Conservation (phyloP, 1,284 basidiomycete species). For the Psilocybe mexicana region DNA sequence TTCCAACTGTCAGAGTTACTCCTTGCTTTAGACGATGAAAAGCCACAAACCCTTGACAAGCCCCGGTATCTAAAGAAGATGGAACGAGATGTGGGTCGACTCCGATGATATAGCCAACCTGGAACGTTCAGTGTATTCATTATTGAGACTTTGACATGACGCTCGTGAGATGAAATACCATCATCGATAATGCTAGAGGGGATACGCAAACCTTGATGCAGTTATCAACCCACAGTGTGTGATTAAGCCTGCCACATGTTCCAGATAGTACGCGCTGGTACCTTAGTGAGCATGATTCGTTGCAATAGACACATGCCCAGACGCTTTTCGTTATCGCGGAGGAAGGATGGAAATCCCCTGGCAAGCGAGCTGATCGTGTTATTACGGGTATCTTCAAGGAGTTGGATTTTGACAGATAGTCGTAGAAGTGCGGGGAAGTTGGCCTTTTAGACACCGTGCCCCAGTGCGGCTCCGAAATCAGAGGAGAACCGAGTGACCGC, state of each 20-base stretch:
- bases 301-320: neutral
- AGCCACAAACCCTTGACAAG: neutral
- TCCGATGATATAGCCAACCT: neutral
- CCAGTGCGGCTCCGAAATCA: slow-evolving; percentile 6
- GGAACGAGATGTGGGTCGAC: neutral
- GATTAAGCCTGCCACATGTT: neutral
- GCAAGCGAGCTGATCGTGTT: neutral
- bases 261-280: neutral
- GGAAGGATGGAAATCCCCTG: neutral
- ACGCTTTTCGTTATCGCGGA: neutral
- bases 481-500: neutral
- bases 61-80: neutral
- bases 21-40: neutral
- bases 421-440: slow-evolving; percentile 1
- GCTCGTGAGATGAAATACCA: neutral
- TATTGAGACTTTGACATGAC: neutral
- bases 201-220: neutral
- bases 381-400: neutral
- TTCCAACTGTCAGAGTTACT: neutral
- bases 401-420: neutral
- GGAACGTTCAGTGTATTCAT: neutral
- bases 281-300: neutral
- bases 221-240: neutral
- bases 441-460: slow-evolving; percentile 2
- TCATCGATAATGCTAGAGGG: neutral